A percentile compares a stretch with the other conserved stretches of the same genome.
These are phyloP conservation scores for Pseudogymnoascus sp. DNA, from an alignment of 2,329 filamentous ascomycete species.

Conservation along the genomic window DNA sequence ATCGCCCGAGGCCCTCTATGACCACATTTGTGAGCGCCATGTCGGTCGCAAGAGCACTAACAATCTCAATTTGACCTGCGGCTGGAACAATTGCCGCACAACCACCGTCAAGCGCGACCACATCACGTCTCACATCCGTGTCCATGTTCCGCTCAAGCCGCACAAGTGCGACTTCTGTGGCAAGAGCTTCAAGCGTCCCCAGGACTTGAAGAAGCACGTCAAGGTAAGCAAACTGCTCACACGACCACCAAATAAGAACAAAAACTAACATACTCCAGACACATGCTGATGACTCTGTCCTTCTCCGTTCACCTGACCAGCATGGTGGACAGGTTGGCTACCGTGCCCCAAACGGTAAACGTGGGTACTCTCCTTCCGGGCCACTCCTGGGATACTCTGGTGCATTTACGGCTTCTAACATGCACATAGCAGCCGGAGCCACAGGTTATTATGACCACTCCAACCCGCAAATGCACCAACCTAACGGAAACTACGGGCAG, in stretches of 20 bases:
- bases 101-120: slow-evolving; percentile 98
- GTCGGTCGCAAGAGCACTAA: slow-evolving; percentile 98
- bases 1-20: slow-evolving; percentile 39
- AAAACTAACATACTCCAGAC: slow-evolving; percentile 44
- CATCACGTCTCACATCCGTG: slow-evolving; percentile 97
- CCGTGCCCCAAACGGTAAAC: slow-evolving; percentile 44
- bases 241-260: slow-evolving; percentile 5
- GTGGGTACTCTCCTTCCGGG: slow-evolving; percentile 31
- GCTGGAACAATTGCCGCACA: slow-evolving; percentile 93
- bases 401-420: slow-evolving; percentile 26
- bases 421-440: slow-evolving; percentile 26
- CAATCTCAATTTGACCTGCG: slow-evolving; percentile 93
- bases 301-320: slow-evolving; percentile 35
- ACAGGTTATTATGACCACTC: slow-evolving; percentile 51
- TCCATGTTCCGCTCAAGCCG: slow-evolving; percentile 97
- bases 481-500: slow-evolving; percentile 41
- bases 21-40: slow-evolving; percentile 96
- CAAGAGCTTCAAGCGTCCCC: slow-evolving; percentile 97
- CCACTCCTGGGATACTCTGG: neutral
- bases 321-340: slow-evolving; percentile 35
- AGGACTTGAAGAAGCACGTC: slow-evolving; percentile 98
- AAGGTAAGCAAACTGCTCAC: slow-evolving; percentile 47
- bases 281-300: slow-evolving; percentile 88
- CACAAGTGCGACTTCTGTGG: slow-evolving; percentile 99
- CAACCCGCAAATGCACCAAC: slow-evolving; percentile 53